Base-by-base conservation (phyloP, 768 basidiomycete species). In the Epithele typhae region DNA sequence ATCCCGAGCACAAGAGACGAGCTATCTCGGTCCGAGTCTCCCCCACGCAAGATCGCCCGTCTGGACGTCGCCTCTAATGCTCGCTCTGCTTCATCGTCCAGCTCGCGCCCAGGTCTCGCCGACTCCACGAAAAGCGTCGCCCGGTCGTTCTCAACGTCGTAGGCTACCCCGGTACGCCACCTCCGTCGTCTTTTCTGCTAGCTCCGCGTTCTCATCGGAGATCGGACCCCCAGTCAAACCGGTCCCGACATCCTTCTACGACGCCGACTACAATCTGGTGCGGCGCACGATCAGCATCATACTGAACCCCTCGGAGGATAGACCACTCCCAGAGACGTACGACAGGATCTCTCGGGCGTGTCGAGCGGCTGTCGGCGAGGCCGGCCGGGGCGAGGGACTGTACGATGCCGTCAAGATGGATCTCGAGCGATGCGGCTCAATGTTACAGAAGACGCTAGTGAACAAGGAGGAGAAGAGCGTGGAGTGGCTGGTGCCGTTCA, bases 31-130 rank as follows among this genome's bases (percentile, higher is more conserved):
- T 74, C 70, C 59, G 76, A 69, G 61, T 77, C 77, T 65, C 79
- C 75, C 68, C 77, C 78, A 53, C 76, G 74, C 65, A 88, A 89
- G 72, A 78, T 77, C 48, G 74, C 82, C 51, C 81, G 84, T 52
- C 68, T 84, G 65, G 76, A 75, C 52, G 68, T 69, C 57, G 81
- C 84, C 71, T 79, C 76, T 65, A 84, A 87, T 68, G 75, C 42
- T 36, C 42, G 19, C 33, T 15, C 81, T 56, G 76, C 76, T 54
- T 79, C 81, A 63, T 78, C 81, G 56, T 79, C 73, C 64, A 79
- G 86, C 55, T 56, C 68, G 54, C 59, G 63, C 58, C 53, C 53
- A 37, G 49, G 39, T 30, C 37, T 59, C 59, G 56, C 45, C 24
- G 43, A 34, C 42, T 30, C 43, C 25, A 38, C 30, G 47, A 53